Evolutionary conservation across 352 stramenopile species (phyloP).

Genomic region (Blastocystis sp.): DNA sequence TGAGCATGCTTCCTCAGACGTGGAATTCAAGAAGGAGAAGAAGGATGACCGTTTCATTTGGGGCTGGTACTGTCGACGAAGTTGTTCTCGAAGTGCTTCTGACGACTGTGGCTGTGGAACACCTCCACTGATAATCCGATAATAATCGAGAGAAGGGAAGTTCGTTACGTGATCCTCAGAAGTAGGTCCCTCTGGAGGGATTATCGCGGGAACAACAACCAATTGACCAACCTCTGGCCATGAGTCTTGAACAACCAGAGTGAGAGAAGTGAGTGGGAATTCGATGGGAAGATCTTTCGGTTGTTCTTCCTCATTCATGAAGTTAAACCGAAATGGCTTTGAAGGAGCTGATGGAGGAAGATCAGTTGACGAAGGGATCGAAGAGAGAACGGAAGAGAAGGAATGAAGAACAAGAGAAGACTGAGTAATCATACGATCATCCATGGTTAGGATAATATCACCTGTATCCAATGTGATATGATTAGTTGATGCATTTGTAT

Average conservation of each 20-base stretch:
- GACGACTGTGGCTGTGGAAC: background rate
- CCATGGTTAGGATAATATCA: constrained; percentile 9
- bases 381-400: background rate
- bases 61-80: background rate
- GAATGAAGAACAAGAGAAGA: background rate
- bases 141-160: constrained; percentile 47
- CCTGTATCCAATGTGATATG: background rate
- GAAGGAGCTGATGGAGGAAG: background rate
- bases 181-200: background rate
- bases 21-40: constrained; percentile 27
- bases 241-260: background rate
- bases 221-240: constrained; percentile 29
- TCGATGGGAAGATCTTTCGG: background rate
- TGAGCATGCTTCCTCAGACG: background rate
- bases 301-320: background rate
- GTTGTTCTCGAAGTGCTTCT: background rate
- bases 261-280: background rate
- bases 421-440: background rate
- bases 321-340: background rate
- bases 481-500: background rate
- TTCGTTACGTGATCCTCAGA: background rate
- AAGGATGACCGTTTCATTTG: background rate
- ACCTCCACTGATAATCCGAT: constrained; percentile 36
- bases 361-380: background rate
- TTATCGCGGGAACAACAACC: background rate